Evolutionary conservation across 805 yeast species (phyloP).

Genomic region (Scheffersomyces coipomensis): DNA sequence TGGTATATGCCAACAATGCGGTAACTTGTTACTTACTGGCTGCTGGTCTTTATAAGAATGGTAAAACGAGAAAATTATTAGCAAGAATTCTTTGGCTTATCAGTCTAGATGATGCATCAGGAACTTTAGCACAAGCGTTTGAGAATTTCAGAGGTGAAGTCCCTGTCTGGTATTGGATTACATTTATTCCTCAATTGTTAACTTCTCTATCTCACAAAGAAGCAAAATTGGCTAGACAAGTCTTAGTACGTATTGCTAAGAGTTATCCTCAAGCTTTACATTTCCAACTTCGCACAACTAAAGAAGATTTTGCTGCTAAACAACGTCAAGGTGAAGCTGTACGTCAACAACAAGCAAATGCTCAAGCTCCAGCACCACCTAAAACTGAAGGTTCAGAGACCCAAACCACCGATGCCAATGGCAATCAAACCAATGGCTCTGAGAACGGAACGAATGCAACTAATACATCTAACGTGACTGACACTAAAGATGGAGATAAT

Average conservation of each 20-base stretch:
- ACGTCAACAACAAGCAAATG: slow-evolving; percentile 17
- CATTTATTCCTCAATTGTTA: slow-evolving; percentile 90
- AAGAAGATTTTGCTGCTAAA: slow-evolving; percentile 86
- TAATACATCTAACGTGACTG: background rate
- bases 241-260: slow-evolving; percentile 89
- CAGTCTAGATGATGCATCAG: slow-evolving; percentile 82
- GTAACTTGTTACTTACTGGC: slow-evolving; percentile 96
- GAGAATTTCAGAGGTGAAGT: slow-evolving; percentile 92
- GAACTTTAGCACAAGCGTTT: slow-evolving; percentile 81
- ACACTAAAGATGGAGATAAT: background rate
- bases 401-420: slow-evolving; percentile 1
- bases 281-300: slow-evolving; percentile 91
- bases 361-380: slow-evolving; percentile 1
- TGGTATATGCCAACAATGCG: slow-evolving; percentile 87
- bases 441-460: background rate
- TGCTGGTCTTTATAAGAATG: slow-evolving; percentile 91
- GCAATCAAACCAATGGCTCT: slow-evolving; percentile 1
- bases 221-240: slow-evolving; percentile 83
- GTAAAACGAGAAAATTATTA: slow-evolving; percentile 81
- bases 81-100: slow-evolving; percentile 93
- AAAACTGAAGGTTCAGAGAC: slow-evolving; percentile 1
- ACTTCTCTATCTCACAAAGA: slow-evolving; percentile 89
- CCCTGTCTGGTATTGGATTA: slow-evolving; percentile 99
- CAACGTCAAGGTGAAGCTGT: slow-evolving; percentile 66
- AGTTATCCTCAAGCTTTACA: slow-evolving; percentile 97